A percentile compares a stretch with the other conserved stretches of the same genome.
Evolutionary conservation across 2,329 filamentous ascomycete genomes (phyloP).

Genomic region (Incumbomyces lentus): DNA sequence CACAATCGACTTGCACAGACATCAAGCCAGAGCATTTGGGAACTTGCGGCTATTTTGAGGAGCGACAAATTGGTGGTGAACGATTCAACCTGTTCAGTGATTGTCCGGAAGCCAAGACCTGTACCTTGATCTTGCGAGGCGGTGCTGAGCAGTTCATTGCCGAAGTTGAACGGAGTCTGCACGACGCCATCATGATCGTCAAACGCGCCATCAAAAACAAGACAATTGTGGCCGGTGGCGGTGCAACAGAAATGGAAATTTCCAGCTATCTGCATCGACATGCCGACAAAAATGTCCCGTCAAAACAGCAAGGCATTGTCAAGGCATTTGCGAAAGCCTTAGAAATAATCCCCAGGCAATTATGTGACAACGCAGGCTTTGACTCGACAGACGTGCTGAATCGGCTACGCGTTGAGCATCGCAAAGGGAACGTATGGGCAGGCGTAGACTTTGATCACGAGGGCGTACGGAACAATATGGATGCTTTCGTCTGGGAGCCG

Average conservation of each 20-base stretch:
- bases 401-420: slow-evolving; percentile 88
- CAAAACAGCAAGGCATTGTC: slow-evolving; percentile 96
- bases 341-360: slow-evolving; percentile 89
- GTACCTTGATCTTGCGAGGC: slow-evolving; percentile 86
- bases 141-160: slow-evolving; percentile 99
- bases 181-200: slow-evolving; percentile 99
- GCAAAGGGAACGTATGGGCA: slow-evolving; percentile 85
- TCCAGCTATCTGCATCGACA: slow-evolving; percentile 87
- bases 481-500: slow-evolving; percentile 94
- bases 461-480: slow-evolving; percentile 88
- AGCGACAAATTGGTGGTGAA: slow-evolving; percentile 93
- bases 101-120: slow-evolving; percentile 91
- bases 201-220: slow-evolving; percentile 95
- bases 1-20: slow-evolving; percentile 94
- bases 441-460: slow-evolving; percentile 92
- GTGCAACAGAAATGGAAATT: slow-evolving; percentile 92
- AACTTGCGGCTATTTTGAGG: slow-evolving; percentile 81
- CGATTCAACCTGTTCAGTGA: slow-evolving; percentile 98
- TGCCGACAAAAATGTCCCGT: slow-evolving; percentile 80
- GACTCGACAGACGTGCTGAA: slow-evolving; percentile 98
- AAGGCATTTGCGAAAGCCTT: slow-evolving; percentile 96
- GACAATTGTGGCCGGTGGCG: slow-evolving; percentile 88
- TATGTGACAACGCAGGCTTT: slow-evolving; percentile 97
- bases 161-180: slow-evolving; percentile 91
- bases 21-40: slow-evolving; percentile 83